These are phyloP conservation scores for Colletotrichum karsti DNA, from an alignment of 2,329 filamentous ascomycete species.

Conservation along the genomic window DNA sequence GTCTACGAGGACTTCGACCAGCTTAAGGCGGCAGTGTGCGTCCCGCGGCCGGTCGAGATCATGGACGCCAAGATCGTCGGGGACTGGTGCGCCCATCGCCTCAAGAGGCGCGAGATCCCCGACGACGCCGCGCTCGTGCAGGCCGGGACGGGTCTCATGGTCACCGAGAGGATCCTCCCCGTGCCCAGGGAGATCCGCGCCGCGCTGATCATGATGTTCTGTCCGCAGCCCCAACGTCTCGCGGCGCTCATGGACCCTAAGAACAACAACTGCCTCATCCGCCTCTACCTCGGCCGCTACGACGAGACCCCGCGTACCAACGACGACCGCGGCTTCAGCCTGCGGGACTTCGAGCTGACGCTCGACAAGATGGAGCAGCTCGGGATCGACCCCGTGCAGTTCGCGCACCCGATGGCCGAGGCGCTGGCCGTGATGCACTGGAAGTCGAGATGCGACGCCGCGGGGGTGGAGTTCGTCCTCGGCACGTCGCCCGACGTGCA, in stretches of 20 bases:
- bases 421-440: slow-evolving; percentile 43
- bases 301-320: background rate
- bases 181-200: background rate
- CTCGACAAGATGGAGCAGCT: slow-evolving; percentile 36
- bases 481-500: slow-evolving; percentile 28
- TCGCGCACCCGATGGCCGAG: slow-evolving; percentile 34
- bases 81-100: too few species aligned
- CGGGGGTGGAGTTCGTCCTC: slow-evolving; percentile 43
- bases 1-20: too few species aligned
- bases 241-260: background rate
- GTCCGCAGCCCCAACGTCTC: background rate
- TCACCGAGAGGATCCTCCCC: too few species aligned
- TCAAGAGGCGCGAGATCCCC: too few species aligned
- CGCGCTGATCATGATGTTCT: background rate
- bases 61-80: too few species aligned
- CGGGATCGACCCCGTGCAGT: slow-evolving; percentile 30
- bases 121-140: background rate
- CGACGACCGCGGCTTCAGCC: slow-evolving; percentile 30
- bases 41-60: too few species aligned
- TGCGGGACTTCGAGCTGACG: slow-evolving; percentile 42
- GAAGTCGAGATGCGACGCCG: slow-evolving; percentile 36
- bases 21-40: too few species aligned
- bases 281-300: slow-evolving; percentile 31
- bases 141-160: background rate
- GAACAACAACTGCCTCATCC: slow-evolving; percentile 7